Conservation (phyloP, 2,329 filamentous ascomycete species). For the Teratosphaeria viscida region DNA sequence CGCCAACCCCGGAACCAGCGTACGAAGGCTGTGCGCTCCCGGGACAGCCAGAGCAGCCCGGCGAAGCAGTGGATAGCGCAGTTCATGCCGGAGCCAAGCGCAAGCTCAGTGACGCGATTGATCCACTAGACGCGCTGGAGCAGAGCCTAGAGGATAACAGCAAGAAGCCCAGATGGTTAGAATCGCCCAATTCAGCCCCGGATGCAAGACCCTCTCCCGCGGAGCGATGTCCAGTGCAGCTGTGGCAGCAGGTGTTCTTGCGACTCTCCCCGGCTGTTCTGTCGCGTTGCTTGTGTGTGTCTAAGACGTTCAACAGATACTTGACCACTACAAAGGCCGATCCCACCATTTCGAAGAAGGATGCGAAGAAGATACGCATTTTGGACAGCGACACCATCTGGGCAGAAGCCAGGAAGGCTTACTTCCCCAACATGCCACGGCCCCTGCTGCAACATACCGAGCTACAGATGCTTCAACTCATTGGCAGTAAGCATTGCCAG, state of each 20-base stretch:
- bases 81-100: conserved; percentile 18
- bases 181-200: background rate
- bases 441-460: conserved; percentile 58
- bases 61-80: background rate
- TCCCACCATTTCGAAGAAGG: conserved; percentile 7
- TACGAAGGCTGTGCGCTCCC: background rate
- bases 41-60: conserved; percentile 1
- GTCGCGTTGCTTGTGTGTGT: conserved; percentile 22
- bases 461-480: conserved; percentile 65
- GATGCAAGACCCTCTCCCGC: conserved; percentile 1
- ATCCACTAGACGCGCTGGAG: conserved; percentile 5
- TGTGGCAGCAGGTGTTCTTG: conserved; percentile 26
- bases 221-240: conserved; percentile 9
- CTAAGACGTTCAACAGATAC: conserved; percentile 18
- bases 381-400: conserved; percentile 58
- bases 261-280: conserved; percentile 24
- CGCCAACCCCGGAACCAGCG: conserved; percentile 9
- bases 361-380: conserved; percentile 14
- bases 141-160: conserved; percentile 3
- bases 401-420: conserved; percentile 56
- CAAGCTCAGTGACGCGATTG: conserved; percentile 14
- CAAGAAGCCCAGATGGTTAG: conserved; percentile 15
- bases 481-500: conserved; percentile 54
- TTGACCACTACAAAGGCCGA: conserved; percentile 14
- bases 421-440: conserved; percentile 56